These are phyloP conservation scores for Tetracentron sinense DNA, from an alignment of 164 flowering plant genomes.

Conservation along the genomic window DNA sequence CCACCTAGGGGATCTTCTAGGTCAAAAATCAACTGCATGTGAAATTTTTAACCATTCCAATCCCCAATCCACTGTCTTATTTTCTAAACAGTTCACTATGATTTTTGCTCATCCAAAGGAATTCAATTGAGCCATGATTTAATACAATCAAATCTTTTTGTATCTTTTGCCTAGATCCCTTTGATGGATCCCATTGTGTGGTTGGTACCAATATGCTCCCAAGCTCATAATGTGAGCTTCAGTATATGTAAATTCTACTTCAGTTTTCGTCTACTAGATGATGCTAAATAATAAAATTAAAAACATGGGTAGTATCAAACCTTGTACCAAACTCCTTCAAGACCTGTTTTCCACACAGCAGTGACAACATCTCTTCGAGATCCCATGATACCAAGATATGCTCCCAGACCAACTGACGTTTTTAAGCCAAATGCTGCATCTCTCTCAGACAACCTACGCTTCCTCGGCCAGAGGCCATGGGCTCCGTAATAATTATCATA, in stretches of 20 bases:
- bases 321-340: slow-evolving; percentile 98
- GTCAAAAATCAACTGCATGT: no score
- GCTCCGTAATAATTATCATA: slow-evolving; percentile 48
- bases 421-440: slow-evolving; percentile 98
- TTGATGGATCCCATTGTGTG: neutral
- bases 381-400: slow-evolving; percentile 98
- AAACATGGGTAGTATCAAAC: slow-evolving; percentile 24
- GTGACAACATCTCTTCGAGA: slow-evolving; percentile 96
- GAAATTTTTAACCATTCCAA: no score
- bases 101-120: neutral
- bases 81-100: no score
- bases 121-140: neutral
- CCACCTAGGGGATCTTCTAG: no score
- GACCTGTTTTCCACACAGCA: slow-evolving; percentile 94
- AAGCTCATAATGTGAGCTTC: neutral
- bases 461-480: slow-evolving; percentile 90
- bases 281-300: neutral
- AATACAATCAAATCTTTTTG: neutral
- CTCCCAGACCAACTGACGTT: slow-evolving; percentile 89
- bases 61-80: no score
- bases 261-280: no score
- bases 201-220: neutral
- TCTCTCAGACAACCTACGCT: slow-evolving; percentile 92
- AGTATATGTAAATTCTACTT: no score
- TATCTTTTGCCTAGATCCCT: neutral